A percentile compares a stretch with the other conserved stretches of the same genome.
Evolutionary conservation across 331 rosid species (phyloP).

Genomic region (Spiraea crenata): DNA sequence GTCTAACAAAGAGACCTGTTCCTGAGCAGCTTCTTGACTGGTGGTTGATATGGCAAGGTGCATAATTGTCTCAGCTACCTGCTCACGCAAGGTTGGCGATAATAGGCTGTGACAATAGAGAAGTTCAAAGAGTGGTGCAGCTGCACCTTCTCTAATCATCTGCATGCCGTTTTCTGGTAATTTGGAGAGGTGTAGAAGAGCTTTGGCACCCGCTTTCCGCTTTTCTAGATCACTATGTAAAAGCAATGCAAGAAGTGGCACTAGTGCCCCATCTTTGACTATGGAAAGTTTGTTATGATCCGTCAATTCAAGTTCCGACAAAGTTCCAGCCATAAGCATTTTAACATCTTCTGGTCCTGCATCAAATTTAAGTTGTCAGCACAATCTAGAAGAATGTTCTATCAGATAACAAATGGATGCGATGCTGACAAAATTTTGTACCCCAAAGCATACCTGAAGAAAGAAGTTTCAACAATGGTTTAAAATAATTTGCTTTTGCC

Average conservation of each 20-base stretch:
- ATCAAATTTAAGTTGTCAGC: slow-evolving; percentile 10
- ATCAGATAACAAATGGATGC: neutral
- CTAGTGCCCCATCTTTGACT: slow-evolving; percentile 48
- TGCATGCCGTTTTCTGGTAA: slow-evolving; percentile 55
- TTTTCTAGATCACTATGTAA: slow-evolving; percentile 36
- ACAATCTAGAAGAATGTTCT: neutral
- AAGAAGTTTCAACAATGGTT: slow-evolving; percentile 56
- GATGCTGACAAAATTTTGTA: neutral
- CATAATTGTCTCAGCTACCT: slow-evolving; percentile 54
- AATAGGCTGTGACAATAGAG: slow-evolving; percentile 53
- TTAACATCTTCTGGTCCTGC: slow-evolving; percentile 45
- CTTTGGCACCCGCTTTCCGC: slow-evolving; percentile 47
- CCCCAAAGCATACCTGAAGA: slow-evolving; percentile 52
- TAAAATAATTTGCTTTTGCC: slow-evolving; percentile 71
- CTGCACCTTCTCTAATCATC: slow-evolving; percentile 56
- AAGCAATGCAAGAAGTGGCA: slow-evolving; percentile 56
- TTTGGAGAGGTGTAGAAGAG: slow-evolving; percentile 49
- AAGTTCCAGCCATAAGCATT: slow-evolving; percentile 47
- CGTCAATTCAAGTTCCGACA: slow-evolving; percentile 50
- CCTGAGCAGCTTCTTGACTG: slow-evolving; percentile 37
- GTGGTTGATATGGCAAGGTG: slow-evolving; percentile 52
- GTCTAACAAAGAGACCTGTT: slow-evolving; percentile 37
- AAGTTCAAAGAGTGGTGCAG: slow-evolving; percentile 48
- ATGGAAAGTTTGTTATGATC: slow-evolving; percentile 51
- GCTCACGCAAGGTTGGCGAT: slow-evolving; percentile 40